Conservation (phyloP, 257 asterid genomes). For the Oldenlandia corymbosa region DNA sequence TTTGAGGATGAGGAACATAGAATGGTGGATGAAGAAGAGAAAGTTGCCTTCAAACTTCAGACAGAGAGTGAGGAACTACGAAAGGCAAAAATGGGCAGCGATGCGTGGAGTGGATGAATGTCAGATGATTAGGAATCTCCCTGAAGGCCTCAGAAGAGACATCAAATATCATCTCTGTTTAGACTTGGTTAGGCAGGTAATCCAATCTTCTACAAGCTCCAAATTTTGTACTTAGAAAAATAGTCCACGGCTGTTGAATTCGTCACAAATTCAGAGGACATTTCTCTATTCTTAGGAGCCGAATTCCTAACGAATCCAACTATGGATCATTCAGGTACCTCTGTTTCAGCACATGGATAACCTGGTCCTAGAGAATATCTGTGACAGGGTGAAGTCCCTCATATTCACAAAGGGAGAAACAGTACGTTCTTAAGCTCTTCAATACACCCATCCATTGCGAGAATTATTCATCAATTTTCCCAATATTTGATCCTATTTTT, state of each 20-base stretch:
- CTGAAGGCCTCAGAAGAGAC: slow-evolving; percentile 86
- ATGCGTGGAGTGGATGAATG: slow-evolving; percentile 94
- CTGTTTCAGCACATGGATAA: slow-evolving; percentile 94
- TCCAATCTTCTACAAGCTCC: too few relatives aligned
- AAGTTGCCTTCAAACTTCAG: slow-evolving; percentile 50
- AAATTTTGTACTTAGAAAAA: too few relatives aligned
- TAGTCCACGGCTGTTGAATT: too few relatives aligned
- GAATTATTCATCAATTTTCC: neutral
- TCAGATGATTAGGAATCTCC: slow-evolving; percentile 83
- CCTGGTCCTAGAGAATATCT: slow-evolving; percentile 83
- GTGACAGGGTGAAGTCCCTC: slow-evolving; percentile 89
- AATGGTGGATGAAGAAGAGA: slow-evolving; percentile 98
- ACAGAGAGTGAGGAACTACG: slow-evolving; percentile 83
- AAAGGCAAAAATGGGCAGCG: slow-evolving; percentile 93
- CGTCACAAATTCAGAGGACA: too few relatives aligned
- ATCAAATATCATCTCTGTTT: slow-evolving; percentile 90
- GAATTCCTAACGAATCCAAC: too few relatives aligned
- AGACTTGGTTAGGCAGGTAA: slow-evolving; percentile 86
- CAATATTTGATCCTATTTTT: neutral
- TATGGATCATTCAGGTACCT: slow-evolving; percentile 55
- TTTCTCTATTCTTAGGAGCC: too few relatives aligned
- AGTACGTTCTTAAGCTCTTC: slow-evolving; percentile 27
- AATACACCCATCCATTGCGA: too few relatives aligned
- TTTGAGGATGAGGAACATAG: slow-evolving; percentile 87
- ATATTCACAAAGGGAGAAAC: slow-evolving; percentile 94